Evolutionary conservation across 2,329 filamentous ascomycete species (phyloP).

Genomic region (Aaosphaeria pasadenensis): DNA sequence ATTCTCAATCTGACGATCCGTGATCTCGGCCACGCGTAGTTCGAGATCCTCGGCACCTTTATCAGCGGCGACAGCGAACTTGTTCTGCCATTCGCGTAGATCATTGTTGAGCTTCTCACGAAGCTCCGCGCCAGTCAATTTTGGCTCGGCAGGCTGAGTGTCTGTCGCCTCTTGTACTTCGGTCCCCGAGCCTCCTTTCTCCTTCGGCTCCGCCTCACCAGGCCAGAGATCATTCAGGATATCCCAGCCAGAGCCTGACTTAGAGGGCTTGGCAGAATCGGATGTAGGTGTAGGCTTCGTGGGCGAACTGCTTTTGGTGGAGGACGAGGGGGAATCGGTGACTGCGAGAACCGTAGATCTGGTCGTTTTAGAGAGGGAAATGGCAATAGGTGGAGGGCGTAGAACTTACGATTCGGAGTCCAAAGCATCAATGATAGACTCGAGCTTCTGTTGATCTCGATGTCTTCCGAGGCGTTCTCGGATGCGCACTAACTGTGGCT

Average conservation of each 20-base stretch:
- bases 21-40: constrained; percentile 66
- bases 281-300: background rate
- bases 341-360: constrained; percentile 13
- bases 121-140: constrained; percentile 38
- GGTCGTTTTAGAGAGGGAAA: constrained; percentile 5
- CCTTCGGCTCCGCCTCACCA: constrained; percentile 13
- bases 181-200: background rate
- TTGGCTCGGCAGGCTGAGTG: constrained; percentile 16
- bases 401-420: constrained; percentile 36
- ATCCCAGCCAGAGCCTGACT: constrained; percentile 26
- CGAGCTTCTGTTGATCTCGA: constrained; percentile 61
- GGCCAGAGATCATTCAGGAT: constrained; percentile 29
- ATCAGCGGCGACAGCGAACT: constrained; percentile 81
- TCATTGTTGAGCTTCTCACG: constrained; percentile 70
- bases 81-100: constrained; percentile 79
- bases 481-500: constrained; percentile 91
- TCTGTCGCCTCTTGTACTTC: constrained; percentile 12
- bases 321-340: constrained; percentile 15
- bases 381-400: background rate
- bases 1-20: constrained; percentile 64
- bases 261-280: constrained; percentile 14
- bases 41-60: constrained; percentile 72
- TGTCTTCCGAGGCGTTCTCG: constrained; percentile 82
- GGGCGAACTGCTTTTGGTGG: constrained; percentile 2
- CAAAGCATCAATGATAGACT: constrained; percentile 56